Base-by-base conservation (phyloP, 768 basidiomycete species). In the Galerina sulciceps region DNA sequence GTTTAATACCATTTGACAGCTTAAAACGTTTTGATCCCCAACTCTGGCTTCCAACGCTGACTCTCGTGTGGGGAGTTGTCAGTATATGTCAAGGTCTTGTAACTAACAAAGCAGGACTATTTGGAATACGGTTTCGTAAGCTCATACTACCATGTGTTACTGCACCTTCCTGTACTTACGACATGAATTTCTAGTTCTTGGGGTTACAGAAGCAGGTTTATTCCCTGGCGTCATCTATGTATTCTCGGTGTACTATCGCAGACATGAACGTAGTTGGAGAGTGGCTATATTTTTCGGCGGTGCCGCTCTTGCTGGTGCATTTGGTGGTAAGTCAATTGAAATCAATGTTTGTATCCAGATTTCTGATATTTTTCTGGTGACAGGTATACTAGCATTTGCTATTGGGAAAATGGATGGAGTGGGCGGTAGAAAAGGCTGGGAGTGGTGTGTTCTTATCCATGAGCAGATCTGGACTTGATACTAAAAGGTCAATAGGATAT, bases 271-370 rank as follows among this genome's bases (percentile, higher is more conserved):
- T 1, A 83, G 84, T 59, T 82, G 81, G 77, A 78, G 88, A 49
- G 83, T 88, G 6, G 83, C 84, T 0, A 75, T 88, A 40, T 85
- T 86, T 69, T 86, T 87, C 58, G 83, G 84, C 31, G 87, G 82
- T 48, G 80, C 85, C 4, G 82, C 85, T 6, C 72, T 87, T 18
- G 83, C 86, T 6, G 86, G 87, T 23, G 86, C 87, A 1, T 88
- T 89, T 60, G 85, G 85, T 60, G 83, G 85, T 76, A 67, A 58
- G 26, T 31, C 26, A 31, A 31, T 31, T 8, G 26, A 31, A 31
- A 8, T 4, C 26, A 31, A 31, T 8, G 8, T 2, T 31, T 8
- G 26, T 31, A 31, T 31, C 26, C 8, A 8, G 8, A 8, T 31
- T 31, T 8, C 26, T 31, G 26, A 31, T 3, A 31, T 31, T 31